Percentiles rank a stretch among this genome's conserved stretches.
Conservation (phyloP, 345 rosid species). For the Salix koriyanagi region DNA sequence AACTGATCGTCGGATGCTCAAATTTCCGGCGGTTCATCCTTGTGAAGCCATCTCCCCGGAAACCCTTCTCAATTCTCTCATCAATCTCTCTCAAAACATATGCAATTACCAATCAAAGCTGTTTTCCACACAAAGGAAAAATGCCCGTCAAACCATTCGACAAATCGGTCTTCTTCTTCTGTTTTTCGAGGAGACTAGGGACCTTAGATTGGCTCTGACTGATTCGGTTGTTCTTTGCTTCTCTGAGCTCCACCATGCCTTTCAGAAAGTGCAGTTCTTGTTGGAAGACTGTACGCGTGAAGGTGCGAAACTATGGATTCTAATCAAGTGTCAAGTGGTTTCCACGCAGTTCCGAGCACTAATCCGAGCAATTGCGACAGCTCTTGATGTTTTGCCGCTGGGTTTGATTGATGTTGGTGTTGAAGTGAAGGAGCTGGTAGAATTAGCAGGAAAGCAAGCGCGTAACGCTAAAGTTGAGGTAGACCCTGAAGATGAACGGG, state of each 20-base stretch:
- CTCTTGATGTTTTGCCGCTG: slow-evolving; percentile 52
- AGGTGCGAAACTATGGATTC: slow-evolving; percentile 51
- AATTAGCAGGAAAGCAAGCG: slow-evolving; percentile 60
- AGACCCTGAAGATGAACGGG: slow-evolving; percentile 48
- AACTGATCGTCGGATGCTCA: slow-evolving; percentile 53
- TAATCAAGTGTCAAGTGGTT: slow-evolving; percentile 51
- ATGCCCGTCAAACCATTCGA: slow-evolving; percentile 44
- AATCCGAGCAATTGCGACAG: slow-evolving; percentile 47
- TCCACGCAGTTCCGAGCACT: slow-evolving; percentile 47
- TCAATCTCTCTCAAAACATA: slow-evolving; percentile 40
- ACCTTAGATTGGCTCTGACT: slow-evolving; percentile 22
- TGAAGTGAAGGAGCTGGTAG: slow-evolving; percentile 71
- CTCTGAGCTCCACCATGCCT: slow-evolving; percentile 60
- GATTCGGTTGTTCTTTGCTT: slow-evolving; percentile 43
- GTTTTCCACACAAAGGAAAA: slow-evolving; percentile 51
- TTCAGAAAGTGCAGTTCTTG: slow-evolving; percentile 65
- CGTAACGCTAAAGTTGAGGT: slow-evolving; percentile 38
- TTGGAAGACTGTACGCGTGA: slow-evolving; percentile 67
- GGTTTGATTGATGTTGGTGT: slow-evolving; percentile 38
- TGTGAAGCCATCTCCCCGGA: slow-evolving; percentile 46
- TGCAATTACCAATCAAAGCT: slow-evolving; percentile 34
- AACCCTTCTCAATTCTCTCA: slow-evolving; percentile 55
- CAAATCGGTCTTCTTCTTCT: slow-evolving; percentile 47
- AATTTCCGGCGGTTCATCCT: slow-evolving; percentile 73
- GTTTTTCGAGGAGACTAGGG: slow-evolving; percentile 57